These are phyloP conservation scores for Collybiopsis luxurians DNA, from an alignment of 768 basidiomycete species.

Conservation along the genomic window DNA sequence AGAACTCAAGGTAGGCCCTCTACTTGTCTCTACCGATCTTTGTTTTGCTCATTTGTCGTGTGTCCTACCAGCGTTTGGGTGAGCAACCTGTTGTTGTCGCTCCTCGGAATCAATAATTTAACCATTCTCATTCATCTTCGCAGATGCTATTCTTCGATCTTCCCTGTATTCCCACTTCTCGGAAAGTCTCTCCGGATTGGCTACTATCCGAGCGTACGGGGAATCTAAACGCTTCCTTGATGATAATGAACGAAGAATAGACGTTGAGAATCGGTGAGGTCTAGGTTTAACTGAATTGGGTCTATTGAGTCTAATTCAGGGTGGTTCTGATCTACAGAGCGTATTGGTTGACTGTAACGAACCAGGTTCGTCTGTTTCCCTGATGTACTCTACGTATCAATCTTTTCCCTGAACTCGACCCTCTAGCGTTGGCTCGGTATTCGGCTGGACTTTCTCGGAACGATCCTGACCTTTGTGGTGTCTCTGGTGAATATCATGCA, in stretches of 20 bases:
- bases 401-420: not conserved
- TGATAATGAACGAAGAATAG: constrained; percentile 74
- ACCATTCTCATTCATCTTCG: no score
- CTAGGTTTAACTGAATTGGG: not conserved
- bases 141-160: constrained; percentile 85
- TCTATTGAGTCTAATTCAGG: not conserved
- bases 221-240: constrained; percentile 71
- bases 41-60: not conserved
- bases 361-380: constrained; percentile 49
- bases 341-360: constrained; percentile 83
- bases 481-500: constrained; percentile 37
- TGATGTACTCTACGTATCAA: not conserved
- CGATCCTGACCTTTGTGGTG: constrained; percentile 69
- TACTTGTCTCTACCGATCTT: constrained; percentile 6
- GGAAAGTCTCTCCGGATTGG: constrained; percentile 82
- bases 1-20: constrained; percentile 85
- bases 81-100: no score
- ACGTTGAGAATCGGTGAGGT: constrained; percentile 75
- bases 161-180: constrained; percentile 91
- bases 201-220: constrained; percentile 87
- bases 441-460: constrained; percentile 83
- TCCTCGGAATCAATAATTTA: no score
- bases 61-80: constrained; percentile 49
- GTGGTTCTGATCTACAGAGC: constrained; percentile 41
- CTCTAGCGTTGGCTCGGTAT: constrained; percentile 80